Evolutionary conservation across 2,329 filamentous ascomycete species (phyloP), one percentile per base, ranked within the genome.

Genomic region (Paracoccidioides lutzii): DNA sequence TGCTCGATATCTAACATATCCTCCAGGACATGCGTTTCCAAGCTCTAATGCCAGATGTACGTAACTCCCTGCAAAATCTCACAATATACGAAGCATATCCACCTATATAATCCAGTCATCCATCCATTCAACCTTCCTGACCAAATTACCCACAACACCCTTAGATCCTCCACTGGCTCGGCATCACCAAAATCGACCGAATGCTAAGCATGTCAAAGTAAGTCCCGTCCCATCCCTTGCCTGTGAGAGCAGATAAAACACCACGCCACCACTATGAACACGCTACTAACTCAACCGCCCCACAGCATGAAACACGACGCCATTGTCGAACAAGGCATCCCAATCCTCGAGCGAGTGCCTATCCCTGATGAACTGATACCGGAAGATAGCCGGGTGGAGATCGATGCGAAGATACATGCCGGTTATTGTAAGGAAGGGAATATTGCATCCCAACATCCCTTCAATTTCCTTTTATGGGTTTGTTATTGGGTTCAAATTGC

Each of bases 191-290:
- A 78, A 97, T 98, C 67, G 93, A 98, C 71, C 81, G 90, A 58
- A 98, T 97, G 93, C 76, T 96, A 64, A 95, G 88, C 75, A 97
- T 97, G 93, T 95, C 88, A 73, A 95, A 97, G 84, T 87, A 68
- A 76, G 83, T 65, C 22, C 22, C 22, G 22, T 22, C 22, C 22
- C 22, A 22, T 22, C 22, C 22, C 22, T 22, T 22, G 22, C 22
- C 22, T 22, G 35, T 48, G 35, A 30, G 9, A 4, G 22, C 15
- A 22, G 33, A 10, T 10, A 22, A 3, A 32, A 28, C 14, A 44
- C 22, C 28, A 2, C 9, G 5, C 28, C 9, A 40, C 10, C 12
- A 28, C 40, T 14, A 42, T 2, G 5, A 28, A 38, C 32, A 30
- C 7, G 22, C 22, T 22, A 22, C 22, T 22, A 14, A 38, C 52